These are phyloP conservation scores for Ascochyta fabae DNA, from an alignment of 2,329 filamentous ascomycete genomes.

Conservation along the genomic window DNA sequence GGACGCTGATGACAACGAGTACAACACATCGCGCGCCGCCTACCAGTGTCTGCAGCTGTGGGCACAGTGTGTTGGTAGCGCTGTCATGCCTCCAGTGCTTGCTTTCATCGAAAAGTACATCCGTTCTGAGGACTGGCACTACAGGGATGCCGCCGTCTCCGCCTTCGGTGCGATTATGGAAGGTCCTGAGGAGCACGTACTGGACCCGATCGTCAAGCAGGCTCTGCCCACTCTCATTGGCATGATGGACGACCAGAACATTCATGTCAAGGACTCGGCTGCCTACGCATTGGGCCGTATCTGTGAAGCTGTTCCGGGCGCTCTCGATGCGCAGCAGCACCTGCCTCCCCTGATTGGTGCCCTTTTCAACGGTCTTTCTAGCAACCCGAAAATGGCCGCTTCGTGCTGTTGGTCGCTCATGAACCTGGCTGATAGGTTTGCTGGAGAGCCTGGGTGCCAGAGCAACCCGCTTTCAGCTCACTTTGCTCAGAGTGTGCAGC, in stretches of 20 bases:
- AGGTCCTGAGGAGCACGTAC: conserved; percentile 87
- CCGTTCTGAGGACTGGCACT: conserved; percentile 90
- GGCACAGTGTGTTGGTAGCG: conserved; percentile 84
- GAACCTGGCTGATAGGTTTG: conserved; percentile 96
- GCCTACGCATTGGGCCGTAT: conserved; percentile 96
- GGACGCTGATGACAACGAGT: conserved; percentile 95
- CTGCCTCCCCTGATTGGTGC: conserved; percentile 85
- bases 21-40: conserved; percentile 92
- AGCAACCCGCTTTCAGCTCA: conserved; percentile 86
- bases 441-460: conserved; percentile 79
- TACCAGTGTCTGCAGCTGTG: conserved; percentile 98
- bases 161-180: conserved; percentile 99
- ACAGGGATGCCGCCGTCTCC: conserved; percentile 92
- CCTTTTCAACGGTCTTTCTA: conserved; percentile 87
- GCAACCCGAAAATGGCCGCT: conserved; percentile 93
- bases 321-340: conserved; percentile 84
- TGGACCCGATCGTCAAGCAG: conserved; percentile 95
- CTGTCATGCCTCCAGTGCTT: conserved; percentile 85
- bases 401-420: conserved; percentile 99
- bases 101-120: conserved; percentile 91
- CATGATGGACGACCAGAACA: conserved; percentile 87
- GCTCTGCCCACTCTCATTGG: conserved; percentile 88
- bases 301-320: conserved; percentile 88
- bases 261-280: conserved; percentile 94
- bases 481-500: conserved; percentile 90